phyloP scores from a whole-genome alignment of 2,329 filamentous ascomycete genomes.

The Fusarium napiforme region DNA sequence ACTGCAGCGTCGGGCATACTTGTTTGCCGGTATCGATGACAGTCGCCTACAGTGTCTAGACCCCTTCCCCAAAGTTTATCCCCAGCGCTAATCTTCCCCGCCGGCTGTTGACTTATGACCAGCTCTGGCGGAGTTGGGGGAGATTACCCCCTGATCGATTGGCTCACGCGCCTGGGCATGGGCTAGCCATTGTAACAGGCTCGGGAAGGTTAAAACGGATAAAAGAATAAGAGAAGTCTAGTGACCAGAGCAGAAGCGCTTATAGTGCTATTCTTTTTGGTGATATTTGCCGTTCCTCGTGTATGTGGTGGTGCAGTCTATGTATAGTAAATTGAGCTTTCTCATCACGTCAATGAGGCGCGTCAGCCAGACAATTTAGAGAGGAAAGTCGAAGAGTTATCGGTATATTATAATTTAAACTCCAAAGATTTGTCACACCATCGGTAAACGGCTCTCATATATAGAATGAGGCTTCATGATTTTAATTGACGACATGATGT shows the following conservation, averaged over 20 bases:
- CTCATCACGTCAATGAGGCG: too few species aligned
- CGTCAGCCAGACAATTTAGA: too few species aligned
- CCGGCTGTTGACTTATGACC: neutral
- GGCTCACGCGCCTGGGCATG: fast-evolving
- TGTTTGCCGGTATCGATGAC: fast-evolving
- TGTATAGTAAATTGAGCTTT: too few species aligned
- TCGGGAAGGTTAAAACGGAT: neutral
- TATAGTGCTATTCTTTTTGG: too few species aligned
- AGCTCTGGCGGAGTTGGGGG: neutral
- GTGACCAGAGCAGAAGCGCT: fast-evolving
- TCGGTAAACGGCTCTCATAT: too few species aligned
- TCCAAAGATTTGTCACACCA: too few species aligned
- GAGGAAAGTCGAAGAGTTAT: too few species aligned
- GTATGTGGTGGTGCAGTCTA: too few species aligned
- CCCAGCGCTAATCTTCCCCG: neutral
- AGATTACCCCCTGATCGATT: neutral
- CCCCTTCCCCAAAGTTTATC: neutral
- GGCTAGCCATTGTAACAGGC: fast-evolving
- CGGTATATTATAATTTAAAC: too few species aligned
- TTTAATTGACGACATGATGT: fast-evolving
- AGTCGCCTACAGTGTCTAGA: neutral
- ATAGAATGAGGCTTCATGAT: too few species aligned
- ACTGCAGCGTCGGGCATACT: neutral
- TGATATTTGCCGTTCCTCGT: too few species aligned
- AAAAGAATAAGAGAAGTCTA: neutral